Base-by-base conservation (phyloP, 495 filamentous ascomycete genomes). In the Neohortaea acidophila region DNA sequence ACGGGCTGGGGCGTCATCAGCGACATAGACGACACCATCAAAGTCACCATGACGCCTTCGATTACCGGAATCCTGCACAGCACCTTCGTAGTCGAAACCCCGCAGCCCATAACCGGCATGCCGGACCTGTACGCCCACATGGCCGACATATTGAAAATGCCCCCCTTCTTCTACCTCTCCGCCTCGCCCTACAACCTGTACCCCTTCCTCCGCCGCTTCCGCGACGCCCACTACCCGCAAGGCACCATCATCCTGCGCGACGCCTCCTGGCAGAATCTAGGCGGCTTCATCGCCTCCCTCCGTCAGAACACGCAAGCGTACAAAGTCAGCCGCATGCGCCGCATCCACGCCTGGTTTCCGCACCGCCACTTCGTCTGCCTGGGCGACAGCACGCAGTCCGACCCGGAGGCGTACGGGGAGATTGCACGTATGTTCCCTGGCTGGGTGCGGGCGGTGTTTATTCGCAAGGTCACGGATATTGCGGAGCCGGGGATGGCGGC, bases 21-120 rank as follows among this genome's bases (percentile, higher is more conserved):
- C 23, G 87, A 96, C 51, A 77, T 96, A 52, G 87, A 96, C 57
- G 87, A 96, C 57, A 89, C 87, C 2, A 92, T 94, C 64, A 94
- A 96, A 60, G 64, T 84, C 36, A 92, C 87, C 0, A 68, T 79
- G 53, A 92, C 89, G 2, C 72, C 72, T 27, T 73, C 79, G 31
- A 70, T 80, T 1, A 69, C 79, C 30, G 83, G 83, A 4, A 84
- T 94, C 44, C 62, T 94, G 3, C 68, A 70, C 23, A 79, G 79
- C 9, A 96, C 86, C 2, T 94, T 96, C 50, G 73, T 77, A 28
- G 75, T 83, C 6, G 62, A 73, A 14, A 39, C 32, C 0, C 77
- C 83, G 0, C 59, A 68, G 33, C 73, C 83, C 2, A 73, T 86
- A 12, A 38, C 62, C 0, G 84, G 79, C 19, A 94, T 94, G 84